Conservation (phyloP, 1,139 yeast genomes). For the Diutina neorugosa region DNA sequence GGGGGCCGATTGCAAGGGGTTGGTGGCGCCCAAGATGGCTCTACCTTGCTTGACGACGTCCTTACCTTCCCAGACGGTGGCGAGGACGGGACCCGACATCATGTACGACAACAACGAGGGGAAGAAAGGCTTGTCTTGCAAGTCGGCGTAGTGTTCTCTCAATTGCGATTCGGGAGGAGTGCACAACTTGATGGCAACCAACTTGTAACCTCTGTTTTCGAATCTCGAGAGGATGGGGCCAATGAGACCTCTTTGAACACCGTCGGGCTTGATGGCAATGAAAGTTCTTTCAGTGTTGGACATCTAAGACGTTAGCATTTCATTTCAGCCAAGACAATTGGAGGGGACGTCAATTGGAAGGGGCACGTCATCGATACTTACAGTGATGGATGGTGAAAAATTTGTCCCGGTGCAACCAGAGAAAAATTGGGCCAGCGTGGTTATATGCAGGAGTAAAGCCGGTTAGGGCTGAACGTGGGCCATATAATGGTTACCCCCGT, state of each 20-base stretch:
- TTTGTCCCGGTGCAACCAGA: not conserved
- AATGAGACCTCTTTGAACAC: constrained; percentile 98
- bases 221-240: constrained; percentile 85
- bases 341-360: not conserved
- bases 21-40: constrained; percentile 96
- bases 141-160: constrained; percentile 92
- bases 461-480: not conserved
- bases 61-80: constrained; percentile 99
- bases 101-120: constrained; percentile 91
- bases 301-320: constrained; percentile 15
- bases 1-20: constrained; percentile 94
- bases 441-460: not conserved
- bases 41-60: constrained; percentile 99
- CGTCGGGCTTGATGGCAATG: constrained; percentile 99
- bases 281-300: constrained; percentile 82
- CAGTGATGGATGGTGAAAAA: not conserved
- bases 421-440: not conserved
- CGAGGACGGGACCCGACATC: constrained; percentile 97
- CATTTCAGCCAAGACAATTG: not conserved
- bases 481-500: not conserved
- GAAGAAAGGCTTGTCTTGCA: constrained; percentile 94
- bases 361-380: no score
- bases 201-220: constrained; percentile 95
- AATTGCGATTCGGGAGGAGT: constrained; percentile 79
- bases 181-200: constrained; percentile 89